phyloP scores from a whole-genome alignment of 495 filamentous ascomycete genomes.

The Tuber calosporum region DNA sequence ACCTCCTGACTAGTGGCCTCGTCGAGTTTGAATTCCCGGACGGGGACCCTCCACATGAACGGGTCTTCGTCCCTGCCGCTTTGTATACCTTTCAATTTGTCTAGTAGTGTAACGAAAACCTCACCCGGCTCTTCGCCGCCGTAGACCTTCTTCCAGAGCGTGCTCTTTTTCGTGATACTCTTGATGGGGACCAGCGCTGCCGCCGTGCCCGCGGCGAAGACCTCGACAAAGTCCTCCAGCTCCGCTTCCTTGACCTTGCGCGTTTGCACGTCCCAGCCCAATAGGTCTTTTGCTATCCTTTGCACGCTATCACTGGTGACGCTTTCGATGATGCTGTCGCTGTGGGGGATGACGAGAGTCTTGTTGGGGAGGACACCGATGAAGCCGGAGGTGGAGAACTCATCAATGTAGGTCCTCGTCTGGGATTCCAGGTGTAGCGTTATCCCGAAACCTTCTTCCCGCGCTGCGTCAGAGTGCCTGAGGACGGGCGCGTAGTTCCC shows the following conservation, averaged over 20 bases:
- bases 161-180: slow-evolving; percentile 67
- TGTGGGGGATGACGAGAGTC: slow-evolving; percentile 71
- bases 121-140: slow-evolving; percentile 62
- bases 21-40: slow-evolving; percentile 38
- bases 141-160: slow-evolving; percentile 53
- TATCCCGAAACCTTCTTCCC: slow-evolving; percentile 67
- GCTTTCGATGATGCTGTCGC: slow-evolving; percentile 71
- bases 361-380: slow-evolving; percentile 58
- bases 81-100: slow-evolving; percentile 79
- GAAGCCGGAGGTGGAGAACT: slow-evolving; percentile 84
- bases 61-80: slow-evolving; percentile 64
- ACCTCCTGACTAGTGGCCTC: slow-evolving; percentile 16
- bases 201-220: slow-evolving; percentile 87
- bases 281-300: slow-evolving; percentile 55
- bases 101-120: slow-evolving; percentile 60
- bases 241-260: slow-evolving; percentile 73
- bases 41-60: slow-evolving; percentile 57
- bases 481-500: slow-evolving; percentile 81
- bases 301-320: slow-evolving; percentile 67
- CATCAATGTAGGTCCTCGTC: slow-evolving; percentile 70
- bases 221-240: slow-evolving; percentile 65
- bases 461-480: slow-evolving; percentile 67
- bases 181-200: slow-evolving; percentile 85
- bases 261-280: slow-evolving; percentile 63
- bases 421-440: slow-evolving; percentile 81